phyloP scores from a whole-genome alignment of 306 rosid genomes.

The Begonia fuchsioides region DNA sequence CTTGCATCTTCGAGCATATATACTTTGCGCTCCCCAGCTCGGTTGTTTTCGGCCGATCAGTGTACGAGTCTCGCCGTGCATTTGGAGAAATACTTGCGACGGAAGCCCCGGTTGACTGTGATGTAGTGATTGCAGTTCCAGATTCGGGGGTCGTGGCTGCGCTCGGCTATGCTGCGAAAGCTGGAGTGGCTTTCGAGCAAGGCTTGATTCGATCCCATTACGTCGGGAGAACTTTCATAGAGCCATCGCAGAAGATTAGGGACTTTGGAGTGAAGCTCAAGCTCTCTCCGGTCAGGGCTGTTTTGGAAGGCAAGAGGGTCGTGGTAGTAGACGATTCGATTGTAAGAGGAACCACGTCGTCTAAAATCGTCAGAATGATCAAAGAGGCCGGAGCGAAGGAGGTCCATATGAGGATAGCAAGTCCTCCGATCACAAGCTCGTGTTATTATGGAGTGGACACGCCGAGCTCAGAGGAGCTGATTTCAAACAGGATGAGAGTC shows the following conservation, averaged over 20 bases:
- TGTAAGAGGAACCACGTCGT: conserved; percentile 89
- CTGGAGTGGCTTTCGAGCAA: conserved; percentile 87
- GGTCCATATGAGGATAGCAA: conserved; percentile 95
- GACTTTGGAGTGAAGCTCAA: conserved; percentile 87
- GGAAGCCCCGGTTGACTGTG: conserved; percentile 79
- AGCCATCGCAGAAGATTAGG: conserved; percentile 86
- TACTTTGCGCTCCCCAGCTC: conserved; percentile 90
- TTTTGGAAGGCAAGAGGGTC: conserved; percentile 82
- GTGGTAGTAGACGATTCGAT: conserved; percentile 97
- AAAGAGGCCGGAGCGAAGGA: conserved; percentile 94
- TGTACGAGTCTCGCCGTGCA: conserved; percentile 53
- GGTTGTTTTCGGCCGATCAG: conserved; percentile 67
- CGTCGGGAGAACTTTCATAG: conserved; percentile 94
- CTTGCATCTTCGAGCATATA: conserved; percentile 86
- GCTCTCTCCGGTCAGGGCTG: conserved; percentile 68
- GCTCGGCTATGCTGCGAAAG: conserved; percentile 83
- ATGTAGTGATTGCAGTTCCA: conserved; percentile 89
- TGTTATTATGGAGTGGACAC: conserved; percentile 97
- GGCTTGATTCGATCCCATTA: conserved; percentile 91
- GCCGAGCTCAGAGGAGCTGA: conserved; percentile 86
- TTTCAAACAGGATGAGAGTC: conserved; percentile 74
- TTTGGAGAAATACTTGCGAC: conserved; percentile 86
- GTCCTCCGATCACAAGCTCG: conserved; percentile 83
- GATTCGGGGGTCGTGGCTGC: conserved; percentile 98
- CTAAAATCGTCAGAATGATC: conserved; percentile 77